Percentiles rank a stretch among this genome's conserved stretches.
Conservation (phyloP, 148 eudicot genomes). For the Rhododendron simsii region DNA sequence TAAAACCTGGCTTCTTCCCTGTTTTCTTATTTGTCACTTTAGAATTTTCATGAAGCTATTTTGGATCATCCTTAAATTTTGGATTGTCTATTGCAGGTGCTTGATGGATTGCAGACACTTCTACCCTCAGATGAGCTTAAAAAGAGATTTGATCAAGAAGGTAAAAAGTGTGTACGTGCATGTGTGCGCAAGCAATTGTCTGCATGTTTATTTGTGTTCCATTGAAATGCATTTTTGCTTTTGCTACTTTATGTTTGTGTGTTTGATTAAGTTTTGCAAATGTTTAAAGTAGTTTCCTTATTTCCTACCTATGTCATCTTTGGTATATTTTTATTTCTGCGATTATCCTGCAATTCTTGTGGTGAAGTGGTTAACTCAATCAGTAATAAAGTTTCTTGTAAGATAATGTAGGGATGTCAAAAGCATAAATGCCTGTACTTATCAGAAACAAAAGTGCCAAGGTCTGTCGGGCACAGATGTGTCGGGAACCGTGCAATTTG, state of each 20-base stretch:
- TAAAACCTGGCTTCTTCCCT: neutral
- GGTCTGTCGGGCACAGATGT: neutral
- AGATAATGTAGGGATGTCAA: neutral
- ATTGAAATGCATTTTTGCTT: neutral
- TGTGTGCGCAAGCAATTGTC: neutral
- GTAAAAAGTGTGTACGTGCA: constrained; percentile 22
- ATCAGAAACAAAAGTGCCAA: too few relatives aligned
- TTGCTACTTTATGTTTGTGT: neutral
- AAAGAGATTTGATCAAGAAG: constrained; percentile 71
- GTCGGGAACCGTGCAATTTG: neutral
- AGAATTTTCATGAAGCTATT: neutral
- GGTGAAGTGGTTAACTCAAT: neutral
- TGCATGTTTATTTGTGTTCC: neutral
- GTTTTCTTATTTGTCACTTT: neutral
- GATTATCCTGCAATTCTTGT: neutral
- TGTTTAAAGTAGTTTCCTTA: neutral
- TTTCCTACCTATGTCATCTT: neutral
- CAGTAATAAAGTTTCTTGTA: neutral
- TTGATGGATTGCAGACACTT: constrained; percentile 71
- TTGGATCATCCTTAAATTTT: neutral
- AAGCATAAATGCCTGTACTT: too few relatives aligned
- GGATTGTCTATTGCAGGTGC: constrained; percentile 43
- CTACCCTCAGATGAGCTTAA: constrained; percentile 69
- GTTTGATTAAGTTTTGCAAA: neutral
- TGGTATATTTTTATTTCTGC: neutral